These are phyloP conservation scores for Deuterostichococcus epilithicus DNA, from an alignment of 139 green algal genomes.

Conservation along the genomic window DNA sequence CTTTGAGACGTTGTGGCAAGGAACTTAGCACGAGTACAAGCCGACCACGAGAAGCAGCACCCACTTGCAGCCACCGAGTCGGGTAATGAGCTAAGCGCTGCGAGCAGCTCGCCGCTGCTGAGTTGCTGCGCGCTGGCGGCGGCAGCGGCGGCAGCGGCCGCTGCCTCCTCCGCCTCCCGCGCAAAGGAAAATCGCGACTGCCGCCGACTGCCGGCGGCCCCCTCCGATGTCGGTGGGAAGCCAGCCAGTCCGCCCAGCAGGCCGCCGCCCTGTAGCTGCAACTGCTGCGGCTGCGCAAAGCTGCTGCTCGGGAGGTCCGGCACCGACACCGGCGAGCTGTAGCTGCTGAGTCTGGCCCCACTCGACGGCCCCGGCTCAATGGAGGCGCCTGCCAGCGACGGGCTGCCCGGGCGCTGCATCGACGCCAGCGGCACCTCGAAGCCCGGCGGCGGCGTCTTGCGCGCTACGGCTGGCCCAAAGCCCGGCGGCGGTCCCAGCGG, in stretches of 20 bases:
- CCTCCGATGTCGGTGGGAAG: background rate
- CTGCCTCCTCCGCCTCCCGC: slow-evolving; percentile 24
- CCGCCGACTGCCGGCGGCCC: slow-evolving; percentile 9
- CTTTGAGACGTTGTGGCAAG: too few species aligned
- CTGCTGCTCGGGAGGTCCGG: slow-evolving; percentile 1
- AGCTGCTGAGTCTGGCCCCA: too few species aligned
- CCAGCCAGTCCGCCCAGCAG: slow-evolving; percentile 3
- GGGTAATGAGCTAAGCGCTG: background rate
- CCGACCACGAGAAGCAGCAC: too few species aligned
- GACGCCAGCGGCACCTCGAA: background rate
- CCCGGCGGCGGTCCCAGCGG: background rate
- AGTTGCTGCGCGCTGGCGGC: background rate
- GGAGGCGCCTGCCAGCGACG: too few species aligned
- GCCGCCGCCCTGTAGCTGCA: background rate
- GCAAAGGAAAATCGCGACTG: slow-evolving; percentile 40
- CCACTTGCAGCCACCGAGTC: background rate
- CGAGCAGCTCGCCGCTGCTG: background rate
- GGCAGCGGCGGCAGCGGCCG: background rate
- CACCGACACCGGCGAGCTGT: background rate
- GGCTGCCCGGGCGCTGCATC: background rate
- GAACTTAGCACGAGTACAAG: too few species aligned
- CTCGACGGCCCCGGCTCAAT: background rate
- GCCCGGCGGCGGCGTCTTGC: background rate
- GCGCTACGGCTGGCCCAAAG: too few species aligned
- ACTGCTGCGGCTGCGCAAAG: background rate